Evolutionary conservation across 2,329 filamentous ascomycete species (phyloP).

Genomic region (Sporothrix schenckii): DNA sequence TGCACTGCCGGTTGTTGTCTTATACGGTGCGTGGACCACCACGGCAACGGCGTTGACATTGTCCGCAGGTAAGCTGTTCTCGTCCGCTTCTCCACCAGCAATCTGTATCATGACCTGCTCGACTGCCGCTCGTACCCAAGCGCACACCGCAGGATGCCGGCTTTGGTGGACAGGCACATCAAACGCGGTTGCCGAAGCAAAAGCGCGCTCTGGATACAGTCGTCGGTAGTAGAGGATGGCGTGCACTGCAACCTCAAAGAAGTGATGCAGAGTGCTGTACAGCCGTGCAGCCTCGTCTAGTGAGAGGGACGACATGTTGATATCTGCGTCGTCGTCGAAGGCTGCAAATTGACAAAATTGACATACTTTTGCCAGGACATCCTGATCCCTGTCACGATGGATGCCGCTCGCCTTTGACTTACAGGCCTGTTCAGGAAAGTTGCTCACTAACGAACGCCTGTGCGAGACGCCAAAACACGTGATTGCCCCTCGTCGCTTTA

Average conservation of each 20-base stretch:
- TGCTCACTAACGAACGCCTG: neutral
- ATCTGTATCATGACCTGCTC: conserved; percentile 72
- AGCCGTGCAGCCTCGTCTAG: conserved; percentile 54
- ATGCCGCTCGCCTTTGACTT: conserved; percentile 4
- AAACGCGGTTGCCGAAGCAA: conserved; percentile 78
- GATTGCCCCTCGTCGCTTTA: conserved; percentile 27
- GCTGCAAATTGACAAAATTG: neutral
- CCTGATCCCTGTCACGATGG: conserved; percentile 6
- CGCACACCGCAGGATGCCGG: conserved; percentile 81
- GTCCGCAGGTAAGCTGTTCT: neutral
- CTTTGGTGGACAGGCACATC: conserved; percentile 83
- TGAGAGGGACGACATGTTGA: conserved; percentile 22
- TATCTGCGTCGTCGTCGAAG: neutral
- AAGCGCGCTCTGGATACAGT: conserved; percentile 77
- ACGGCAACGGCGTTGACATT: conserved; percentile 33
- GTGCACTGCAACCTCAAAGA: conserved; percentile 81
- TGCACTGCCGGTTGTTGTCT: neutral
- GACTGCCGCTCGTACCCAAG: conserved; percentile 82
- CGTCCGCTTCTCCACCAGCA: conserved; percentile 46
- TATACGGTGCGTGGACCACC: conserved; percentile 34
- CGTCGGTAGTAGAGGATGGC: conserved; percentile 80
- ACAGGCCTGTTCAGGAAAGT: conserved; percentile 16
- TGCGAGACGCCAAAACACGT: conserved; percentile 32
- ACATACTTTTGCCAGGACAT: no score
- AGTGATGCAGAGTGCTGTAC: conserved; percentile 72